These are phyloP conservation scores for Saitozyma podzolica DNA, from an alignment of 768 basidiomycete genomes.

Conservation along the genomic window DNA sequence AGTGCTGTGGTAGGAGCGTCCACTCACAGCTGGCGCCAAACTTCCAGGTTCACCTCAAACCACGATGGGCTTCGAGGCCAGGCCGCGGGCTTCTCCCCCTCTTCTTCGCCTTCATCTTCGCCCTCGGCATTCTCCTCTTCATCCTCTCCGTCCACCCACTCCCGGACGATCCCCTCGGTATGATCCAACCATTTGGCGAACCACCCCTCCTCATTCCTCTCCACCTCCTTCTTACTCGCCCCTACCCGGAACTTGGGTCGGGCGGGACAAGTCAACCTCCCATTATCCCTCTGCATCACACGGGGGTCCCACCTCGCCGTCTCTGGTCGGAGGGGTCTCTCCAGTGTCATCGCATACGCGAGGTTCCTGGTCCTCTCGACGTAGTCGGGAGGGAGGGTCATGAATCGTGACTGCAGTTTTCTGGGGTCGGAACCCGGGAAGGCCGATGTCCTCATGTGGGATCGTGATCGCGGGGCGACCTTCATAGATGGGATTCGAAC, in stretches of 20 bases:
- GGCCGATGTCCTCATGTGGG: background rate
- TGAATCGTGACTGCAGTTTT: slow-evolving; percentile 38
- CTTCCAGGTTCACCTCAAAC: slow-evolving; percentile 95
- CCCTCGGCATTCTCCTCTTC: slow-evolving; percentile 56
- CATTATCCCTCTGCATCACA: slow-evolving; percentile 26
- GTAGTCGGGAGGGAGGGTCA: slow-evolving; percentile 39
- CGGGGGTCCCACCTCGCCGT: slow-evolving; percentile 33
- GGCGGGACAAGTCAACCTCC: slow-evolving; percentile 59
- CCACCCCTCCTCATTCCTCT: slow-evolving; percentile 80
- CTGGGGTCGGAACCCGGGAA: background rate
- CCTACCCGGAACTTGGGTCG: slow-evolving; percentile 85
- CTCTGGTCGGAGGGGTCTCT: slow-evolving; percentile 35
- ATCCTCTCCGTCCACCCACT: slow-evolving; percentile 53
- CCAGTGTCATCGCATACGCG: slow-evolving; percentile 33
- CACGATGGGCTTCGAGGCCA: slow-evolving; percentile 70
- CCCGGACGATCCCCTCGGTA: slow-evolving; percentile 62
- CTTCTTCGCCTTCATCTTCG: slow-evolving; percentile 68
- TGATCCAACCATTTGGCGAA: slow-evolving; percentile 76
- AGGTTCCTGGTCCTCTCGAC: slow-evolving; percentile 38
- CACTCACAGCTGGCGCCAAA: slow-evolving; percentile 81
- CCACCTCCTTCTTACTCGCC: slow-evolving; percentile 84
- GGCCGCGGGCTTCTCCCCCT: slow-evolving; percentile 8
- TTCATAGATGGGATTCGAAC: slow-evolving; percentile 5
- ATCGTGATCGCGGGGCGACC: background rate
- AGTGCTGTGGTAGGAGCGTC: too few species aligned